Percentiles rank a stretch among this genome's conserved stretches.
Conservation (phyloP, 306 rosid species). For the Prunus davidiana region DNA sequence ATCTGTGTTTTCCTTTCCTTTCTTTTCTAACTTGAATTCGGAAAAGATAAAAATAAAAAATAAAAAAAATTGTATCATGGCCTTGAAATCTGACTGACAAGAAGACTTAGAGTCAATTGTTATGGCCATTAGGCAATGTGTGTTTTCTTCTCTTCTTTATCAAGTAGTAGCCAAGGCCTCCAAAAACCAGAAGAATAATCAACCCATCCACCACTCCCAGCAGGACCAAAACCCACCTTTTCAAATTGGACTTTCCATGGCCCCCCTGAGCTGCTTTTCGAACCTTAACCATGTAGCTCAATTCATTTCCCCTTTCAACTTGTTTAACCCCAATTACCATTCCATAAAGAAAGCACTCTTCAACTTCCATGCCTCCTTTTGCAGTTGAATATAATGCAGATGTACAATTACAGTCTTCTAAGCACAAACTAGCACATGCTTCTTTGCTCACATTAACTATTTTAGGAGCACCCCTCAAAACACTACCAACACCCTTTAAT, state of each 20-base stretch:
- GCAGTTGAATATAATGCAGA: conserved; percentile 45
- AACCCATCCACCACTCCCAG: conserved; percentile 79
- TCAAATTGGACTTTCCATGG: conserved; percentile 42
- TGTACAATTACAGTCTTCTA: conserved; percentile 69
- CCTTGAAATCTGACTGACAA: background rate
- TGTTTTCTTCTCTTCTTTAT: conserved; percentile 40
- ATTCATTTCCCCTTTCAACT: conserved; percentile 44
- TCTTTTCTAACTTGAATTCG: background rate
- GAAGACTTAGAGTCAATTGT: conserved; percentile 24
- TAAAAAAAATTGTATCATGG: background rate
- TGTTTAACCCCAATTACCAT: conserved; percentile 69
- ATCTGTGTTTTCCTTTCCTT: conserved; percentile 20
- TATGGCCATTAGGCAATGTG: conserved; percentile 23
- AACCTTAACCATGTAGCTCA: conserved; percentile 70
- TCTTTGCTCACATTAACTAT: conserved; percentile 49
- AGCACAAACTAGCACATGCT: conserved; percentile 55
- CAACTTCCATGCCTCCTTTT: background rate
- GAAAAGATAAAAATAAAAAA: background rate
- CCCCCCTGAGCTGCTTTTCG: conserved; percentile 45
- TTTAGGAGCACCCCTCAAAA: conserved; percentile 37
- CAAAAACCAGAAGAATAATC: conserved; percentile 58
- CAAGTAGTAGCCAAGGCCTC: conserved; percentile 63
- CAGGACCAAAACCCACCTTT: conserved; percentile 66
- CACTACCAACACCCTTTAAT: conserved; percentile 54
- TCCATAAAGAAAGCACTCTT: conserved; percentile 55